Evolutionary conservation across 352 stramenopile genomes (phyloP).

Genomic region (Pythium folliculosum): DNA sequence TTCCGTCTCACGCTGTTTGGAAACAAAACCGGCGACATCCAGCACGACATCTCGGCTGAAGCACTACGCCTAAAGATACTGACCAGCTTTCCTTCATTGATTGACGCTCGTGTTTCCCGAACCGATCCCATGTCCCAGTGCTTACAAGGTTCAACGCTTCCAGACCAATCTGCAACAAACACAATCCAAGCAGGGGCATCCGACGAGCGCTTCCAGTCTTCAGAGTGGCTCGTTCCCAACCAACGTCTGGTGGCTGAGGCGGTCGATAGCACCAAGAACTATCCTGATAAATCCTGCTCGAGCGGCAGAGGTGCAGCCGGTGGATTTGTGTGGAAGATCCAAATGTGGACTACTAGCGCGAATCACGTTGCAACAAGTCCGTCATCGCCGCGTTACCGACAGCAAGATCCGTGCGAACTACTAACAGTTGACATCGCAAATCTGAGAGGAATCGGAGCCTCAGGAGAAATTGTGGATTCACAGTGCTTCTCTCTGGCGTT

Average conservation of each 20-base stretch:
- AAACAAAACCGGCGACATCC: conserved; percentile 53
- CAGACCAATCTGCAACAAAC: conserved; percentile 44
- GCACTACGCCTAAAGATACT: conserved; percentile 57
- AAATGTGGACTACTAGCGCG: conserved; percentile 84
- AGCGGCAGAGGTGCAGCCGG: conserved; percentile 76
- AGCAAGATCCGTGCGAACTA: conserved; percentile 32
- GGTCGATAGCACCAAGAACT: conserved; percentile 51
- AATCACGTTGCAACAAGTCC: conserved; percentile 84
- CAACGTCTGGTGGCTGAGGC: conserved; percentile 34
- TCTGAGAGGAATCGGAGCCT: conserved; percentile 53
- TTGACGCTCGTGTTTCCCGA: conserved; percentile 69
- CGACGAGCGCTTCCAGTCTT: conserved; percentile 41
- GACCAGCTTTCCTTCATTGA: conserved; percentile 48
- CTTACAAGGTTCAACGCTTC: conserved; percentile 59
- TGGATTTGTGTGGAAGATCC: conserved; percentile 91
- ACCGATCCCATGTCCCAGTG: conserved; percentile 61
- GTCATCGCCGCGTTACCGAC: conserved; percentile 42
- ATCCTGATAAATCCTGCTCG: conserved; percentile 76
- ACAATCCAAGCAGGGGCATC: conserved; percentile 34
- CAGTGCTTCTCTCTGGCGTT: conserved; percentile 91
- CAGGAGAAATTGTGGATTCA: conserved; percentile 61
- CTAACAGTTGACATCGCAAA: conserved; percentile 46
- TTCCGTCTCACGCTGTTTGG: conserved; percentile 86
- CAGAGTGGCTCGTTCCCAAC: conserved; percentile 62
- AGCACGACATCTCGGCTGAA: conserved; percentile 66